Conservation (phyloP, 1,284 basidiomycete genomes). For the Leucoagaricus sp. region DNA sequence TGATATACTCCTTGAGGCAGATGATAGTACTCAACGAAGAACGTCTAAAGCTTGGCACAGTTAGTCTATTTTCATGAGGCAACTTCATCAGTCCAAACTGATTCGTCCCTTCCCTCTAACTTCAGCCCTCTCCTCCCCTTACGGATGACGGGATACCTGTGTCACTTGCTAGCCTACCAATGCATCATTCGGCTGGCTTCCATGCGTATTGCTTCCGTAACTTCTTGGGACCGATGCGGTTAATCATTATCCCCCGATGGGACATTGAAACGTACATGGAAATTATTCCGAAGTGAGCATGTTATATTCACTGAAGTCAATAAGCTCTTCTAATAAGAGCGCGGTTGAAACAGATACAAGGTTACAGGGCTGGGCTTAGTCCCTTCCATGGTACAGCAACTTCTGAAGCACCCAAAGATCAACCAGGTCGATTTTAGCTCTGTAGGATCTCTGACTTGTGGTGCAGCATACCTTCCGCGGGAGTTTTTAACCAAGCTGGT, state of each 20-base stretch:
- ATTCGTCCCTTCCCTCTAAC: not conserved
- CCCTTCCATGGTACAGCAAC: slow-evolving; percentile 66
- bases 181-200: slow-evolving; percentile 69
- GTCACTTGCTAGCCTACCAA: slow-evolving; percentile 58
- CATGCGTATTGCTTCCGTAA: slow-evolving; percentile 52
- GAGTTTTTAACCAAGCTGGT: slow-evolving; percentile 46
- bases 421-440: slow-evolving; percentile 55
- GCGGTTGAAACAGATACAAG: slow-evolving; percentile 45
- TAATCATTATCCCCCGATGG: slow-evolving; percentile 63
- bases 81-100: not conserved
- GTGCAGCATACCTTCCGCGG: slow-evolving; percentile 67
- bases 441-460: slow-evolving; percentile 44
- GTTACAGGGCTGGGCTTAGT: slow-evolving; percentile 52
- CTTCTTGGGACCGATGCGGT: slow-evolving; percentile 44
- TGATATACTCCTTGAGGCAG: slow-evolving; percentile 51
- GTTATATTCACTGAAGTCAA: not conserved
- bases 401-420: slow-evolving; percentile 55
- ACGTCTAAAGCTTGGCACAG: slow-evolving; percentile 31
- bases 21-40: slow-evolving; percentile 29
- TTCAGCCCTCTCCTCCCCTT: slow-evolving; percentile 39
- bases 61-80: slow-evolving; percentile 24
- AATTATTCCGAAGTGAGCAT: slow-evolving; percentile 36
- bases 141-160: slow-evolving; percentile 46
- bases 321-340: not conserved
- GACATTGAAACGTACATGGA: slow-evolving; percentile 45